Evolutionary conservation across 345 rosid genomes (phyloP).

Genomic region (Atalantia buxifolia): DNA sequence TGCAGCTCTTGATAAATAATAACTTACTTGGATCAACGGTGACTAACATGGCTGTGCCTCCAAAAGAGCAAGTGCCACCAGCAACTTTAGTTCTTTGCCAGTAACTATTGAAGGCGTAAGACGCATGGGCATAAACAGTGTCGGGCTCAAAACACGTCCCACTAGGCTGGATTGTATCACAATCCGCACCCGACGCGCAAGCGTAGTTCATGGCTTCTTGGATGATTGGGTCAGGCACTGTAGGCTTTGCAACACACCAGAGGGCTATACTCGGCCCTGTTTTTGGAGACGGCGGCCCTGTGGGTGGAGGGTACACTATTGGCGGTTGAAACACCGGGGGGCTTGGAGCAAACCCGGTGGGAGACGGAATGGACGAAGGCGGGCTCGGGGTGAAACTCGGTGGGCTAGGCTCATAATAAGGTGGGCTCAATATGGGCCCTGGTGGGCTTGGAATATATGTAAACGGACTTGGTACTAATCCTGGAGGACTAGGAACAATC

Average conservation of each 20-base stretch:
- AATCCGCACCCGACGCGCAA: constrained; percentile 87
- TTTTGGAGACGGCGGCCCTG: constrained; percentile 55
- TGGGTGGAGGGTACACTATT: constrained; percentile 73
- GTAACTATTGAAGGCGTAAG: constrained; percentile 88
- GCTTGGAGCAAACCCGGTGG: constrained; percentile 38
- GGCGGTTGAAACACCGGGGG: constrained; percentile 68
- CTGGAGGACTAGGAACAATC: constrained; percentile 32
- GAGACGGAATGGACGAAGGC: constrained; percentile 28
- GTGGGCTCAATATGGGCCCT: constrained; percentile 32
- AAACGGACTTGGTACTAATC: constrained; percentile 19
- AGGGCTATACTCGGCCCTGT: constrained; percentile 40
- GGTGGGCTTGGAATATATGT: constrained; percentile 29
- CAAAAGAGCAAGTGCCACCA: constrained; percentile 86
- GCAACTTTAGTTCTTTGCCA: constrained; percentile 80
- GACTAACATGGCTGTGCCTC: constrained; percentile 90
- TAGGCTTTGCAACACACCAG: constrained; percentile 94
- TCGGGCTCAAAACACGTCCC: constrained; percentile 80
- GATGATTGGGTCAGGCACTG: constrained; percentile 93
- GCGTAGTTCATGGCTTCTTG: constrained; percentile 96
- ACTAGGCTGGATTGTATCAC: constrained; percentile 57
- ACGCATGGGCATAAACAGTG: constrained; percentile 77
- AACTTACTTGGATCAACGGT: constrained; percentile 84
- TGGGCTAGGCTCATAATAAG: constrained; percentile 34
- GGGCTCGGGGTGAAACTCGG: constrained; percentile 33
- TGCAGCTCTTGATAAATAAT: too few relatives aligned